Conservation (phyloP, 2,329 filamentous ascomycete species). For the Curvularia lunata region DNA sequence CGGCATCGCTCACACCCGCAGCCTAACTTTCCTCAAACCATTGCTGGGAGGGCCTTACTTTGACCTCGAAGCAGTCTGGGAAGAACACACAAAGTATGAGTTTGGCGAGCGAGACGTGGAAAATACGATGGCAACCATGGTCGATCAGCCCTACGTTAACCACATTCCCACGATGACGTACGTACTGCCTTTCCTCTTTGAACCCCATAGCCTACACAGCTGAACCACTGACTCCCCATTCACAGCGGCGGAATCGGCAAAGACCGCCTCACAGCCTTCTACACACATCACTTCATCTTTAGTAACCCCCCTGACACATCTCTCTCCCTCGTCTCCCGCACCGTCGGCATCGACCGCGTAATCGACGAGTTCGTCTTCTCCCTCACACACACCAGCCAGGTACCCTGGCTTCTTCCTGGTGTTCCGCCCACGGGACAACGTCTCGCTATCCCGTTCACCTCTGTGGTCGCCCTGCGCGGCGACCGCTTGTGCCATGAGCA, state of each 20-base stretch:
- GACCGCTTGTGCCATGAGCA: constrained; percentile 74
- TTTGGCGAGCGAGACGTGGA: constrained; percentile 72
- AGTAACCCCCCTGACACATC: constrained; percentile 71
- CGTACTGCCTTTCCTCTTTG: background rate
- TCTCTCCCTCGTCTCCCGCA: constrained; percentile 73
- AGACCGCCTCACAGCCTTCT: constrained; percentile 68
- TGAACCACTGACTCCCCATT: background rate
- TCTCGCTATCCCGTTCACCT: constrained; percentile 67
- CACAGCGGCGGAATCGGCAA: constrained; percentile 70
- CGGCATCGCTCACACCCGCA: constrained; percentile 70
- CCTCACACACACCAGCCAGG: constrained; percentile 40
- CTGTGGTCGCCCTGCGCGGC: constrained; percentile 71
- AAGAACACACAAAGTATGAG: constrained; percentile 75
- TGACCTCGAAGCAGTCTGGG: constrained; percentile 79
- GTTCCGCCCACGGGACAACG: constrained; percentile 39
- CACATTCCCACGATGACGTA: constrained; percentile 70
- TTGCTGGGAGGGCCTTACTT: constrained; percentile 69
- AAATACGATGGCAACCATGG: constrained; percentile 82
- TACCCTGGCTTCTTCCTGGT: constrained; percentile 48
- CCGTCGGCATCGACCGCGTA: constrained; percentile 73
- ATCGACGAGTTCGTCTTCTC: constrained; percentile 49
- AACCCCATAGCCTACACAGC: background rate
- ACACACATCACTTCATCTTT: constrained; percentile 76
- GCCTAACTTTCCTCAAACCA: constrained; percentile 68
- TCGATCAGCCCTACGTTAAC: constrained; percentile 79